Conservation (phyloP, 2,329 filamentous ascomycete species). For the Parafenestella ontariensis region DNA sequence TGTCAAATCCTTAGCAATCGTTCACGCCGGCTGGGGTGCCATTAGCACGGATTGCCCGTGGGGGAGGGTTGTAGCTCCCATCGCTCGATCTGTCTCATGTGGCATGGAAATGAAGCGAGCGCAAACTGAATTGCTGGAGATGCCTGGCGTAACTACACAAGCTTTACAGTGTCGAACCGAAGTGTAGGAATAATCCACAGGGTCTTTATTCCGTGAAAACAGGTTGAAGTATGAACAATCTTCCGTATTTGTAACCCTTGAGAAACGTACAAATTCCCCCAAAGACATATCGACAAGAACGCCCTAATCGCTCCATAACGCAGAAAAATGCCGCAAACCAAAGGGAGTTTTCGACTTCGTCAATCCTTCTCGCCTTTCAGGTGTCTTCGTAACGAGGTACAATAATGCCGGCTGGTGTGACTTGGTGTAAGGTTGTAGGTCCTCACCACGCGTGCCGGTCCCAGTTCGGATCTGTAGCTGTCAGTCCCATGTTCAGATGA, state of each 20-base stretch:
- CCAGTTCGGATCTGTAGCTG: conserved; percentile 76
- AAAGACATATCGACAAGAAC: conserved; percentile 16
- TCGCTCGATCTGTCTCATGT: not conserved
- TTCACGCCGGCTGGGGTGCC: conserved; percentile 6
- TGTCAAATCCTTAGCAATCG: conserved; percentile 29
- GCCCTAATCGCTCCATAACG: conserved; percentile 33
- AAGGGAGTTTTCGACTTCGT: not conserved
- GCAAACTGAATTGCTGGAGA: not conserved
- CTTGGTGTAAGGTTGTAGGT: not conserved
- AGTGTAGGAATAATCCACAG: not conserved
- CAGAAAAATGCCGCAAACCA: conserved; percentile 22
- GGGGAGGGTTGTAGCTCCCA: not conserved
- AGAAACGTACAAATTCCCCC: conserved; percentile 4
- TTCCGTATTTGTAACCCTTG: conserved; percentile 1
- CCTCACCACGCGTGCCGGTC: conserved; percentile 62
- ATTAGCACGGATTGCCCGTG: not conserved
- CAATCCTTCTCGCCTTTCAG: conserved; percentile 6
- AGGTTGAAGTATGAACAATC: conserved; percentile 6
- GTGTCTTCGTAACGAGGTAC: conserved; percentile 24
- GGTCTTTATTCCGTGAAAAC: not conserved
- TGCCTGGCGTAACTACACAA: not conserved
- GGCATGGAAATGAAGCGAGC: not conserved
- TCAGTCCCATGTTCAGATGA: conserved; percentile 15
- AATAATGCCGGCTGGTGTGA: conserved; percentile 1
- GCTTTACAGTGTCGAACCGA: not conserved